Evolutionary conservation across 1,139 yeast genomes (phyloP).

Genomic region (Candida anutae): DNA sequence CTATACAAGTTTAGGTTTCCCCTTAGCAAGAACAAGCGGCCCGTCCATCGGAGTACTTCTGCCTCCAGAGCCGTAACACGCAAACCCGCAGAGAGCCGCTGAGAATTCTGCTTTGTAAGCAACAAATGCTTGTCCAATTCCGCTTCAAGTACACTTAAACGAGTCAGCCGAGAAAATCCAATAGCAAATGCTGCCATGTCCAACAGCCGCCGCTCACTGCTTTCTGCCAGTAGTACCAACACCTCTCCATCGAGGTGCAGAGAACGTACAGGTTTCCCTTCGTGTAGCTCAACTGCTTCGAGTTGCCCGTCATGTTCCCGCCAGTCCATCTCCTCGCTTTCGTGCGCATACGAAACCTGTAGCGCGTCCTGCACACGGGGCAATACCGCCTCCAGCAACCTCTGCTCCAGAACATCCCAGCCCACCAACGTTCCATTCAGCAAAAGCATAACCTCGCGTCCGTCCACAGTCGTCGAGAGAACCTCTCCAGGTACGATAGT

Average conservation of each 20-base stretch:
- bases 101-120: conserved; percentile 58
- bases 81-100: conserved; percentile 56
- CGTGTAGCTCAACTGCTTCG: conserved; percentile 16
- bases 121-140: conserved; percentile 60
- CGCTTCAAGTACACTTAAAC: conserved; percentile 70
- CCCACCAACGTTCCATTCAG: conserved; percentile 39
- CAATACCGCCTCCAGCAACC: conserved; percentile 12
- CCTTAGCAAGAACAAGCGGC: conserved; percentile 62
- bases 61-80: conserved; percentile 50
- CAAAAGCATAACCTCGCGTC: conserved; percentile 18
- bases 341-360: conserved; percentile 40
- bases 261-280: too few relatives aligned
- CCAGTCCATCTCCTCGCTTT: conserved; percentile 84
- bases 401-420: conserved; percentile 65
- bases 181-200: conserved; percentile 88
- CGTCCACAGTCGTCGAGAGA: conserved; percentile 28
- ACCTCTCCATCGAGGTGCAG: conserved; percentile 61
- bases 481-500: conserved; percentile 81
- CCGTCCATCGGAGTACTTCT: conserved; percentile 64
- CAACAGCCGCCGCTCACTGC: conserved; percentile 40
- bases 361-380: conserved; percentile 32
- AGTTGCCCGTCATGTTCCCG: conserved; percentile 37
- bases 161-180: conserved; percentile 79
- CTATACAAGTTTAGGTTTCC: conserved; percentile 80
- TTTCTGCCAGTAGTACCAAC: conserved; percentile 49